phyloP scores from a whole-genome alignment of 2,329 filamentous ascomycete genomes.

The Acarospora socialis region DNA sequence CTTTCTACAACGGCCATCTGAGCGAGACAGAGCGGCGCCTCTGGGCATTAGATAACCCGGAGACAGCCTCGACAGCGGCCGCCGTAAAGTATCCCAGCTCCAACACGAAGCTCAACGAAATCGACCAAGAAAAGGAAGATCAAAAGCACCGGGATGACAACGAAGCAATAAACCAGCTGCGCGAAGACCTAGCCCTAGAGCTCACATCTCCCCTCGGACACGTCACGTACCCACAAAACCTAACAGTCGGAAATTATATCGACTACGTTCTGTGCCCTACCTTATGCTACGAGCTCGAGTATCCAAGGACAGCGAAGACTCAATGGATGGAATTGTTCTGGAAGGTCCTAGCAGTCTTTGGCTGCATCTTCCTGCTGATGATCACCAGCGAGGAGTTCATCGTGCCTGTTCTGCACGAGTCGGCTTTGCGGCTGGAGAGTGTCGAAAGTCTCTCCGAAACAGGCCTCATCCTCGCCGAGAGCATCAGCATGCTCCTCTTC shows the following conservation, averaged over 20 bases:
- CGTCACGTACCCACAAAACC: conserved; percentile 78
- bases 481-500: conserved; percentile 80
- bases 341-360: conserved; percentile 82
- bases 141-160: conserved; percentile 24
- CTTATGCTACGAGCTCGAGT: conserved; percentile 94
- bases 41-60: conserved; percentile 61
- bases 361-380: conserved; percentile 89
- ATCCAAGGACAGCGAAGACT: conserved; percentile 63
- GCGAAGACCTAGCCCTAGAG: conserved; percentile 79
- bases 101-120: conserved; percentile 19
- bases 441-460: conserved; percentile 45
- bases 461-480: conserved; percentile 70
- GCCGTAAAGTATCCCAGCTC: conserved; percentile 62
- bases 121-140: conserved; percentile 18
- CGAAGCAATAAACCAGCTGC: conserved; percentile 49
- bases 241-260: conserved; percentile 65
- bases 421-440: conserved; percentile 39
- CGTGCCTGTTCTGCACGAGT: conserved; percentile 70
- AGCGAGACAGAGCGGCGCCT: conserved; percentile 74
- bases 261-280: conserved; percentile 90
- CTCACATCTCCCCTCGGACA: conserved; percentile 81
- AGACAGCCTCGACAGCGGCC: conserved; percentile 51
- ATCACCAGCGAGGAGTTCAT: conserved; percentile 92
- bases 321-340: conserved; percentile 69
- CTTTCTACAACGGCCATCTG: conserved; percentile 94